Evolutionary conservation across 2,329 filamentous ascomycete species (phyloP).

Genomic region (Bertia moriformis): DNA sequence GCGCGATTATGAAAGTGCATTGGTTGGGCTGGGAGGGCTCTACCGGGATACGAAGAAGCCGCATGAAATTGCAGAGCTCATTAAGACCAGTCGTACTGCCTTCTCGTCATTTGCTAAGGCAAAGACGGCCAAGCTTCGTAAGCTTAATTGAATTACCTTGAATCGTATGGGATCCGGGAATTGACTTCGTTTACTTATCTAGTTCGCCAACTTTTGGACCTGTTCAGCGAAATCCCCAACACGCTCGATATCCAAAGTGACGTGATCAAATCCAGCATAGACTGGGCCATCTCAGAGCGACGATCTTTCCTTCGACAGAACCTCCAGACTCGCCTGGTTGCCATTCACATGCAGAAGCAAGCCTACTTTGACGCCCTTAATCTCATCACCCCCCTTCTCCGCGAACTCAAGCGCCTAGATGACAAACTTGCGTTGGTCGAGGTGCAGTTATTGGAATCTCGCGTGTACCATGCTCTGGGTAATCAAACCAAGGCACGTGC

Average conservation of each 20-base stretch:
- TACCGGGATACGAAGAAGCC: constrained; percentile 79
- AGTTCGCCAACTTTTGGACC: constrained; percentile 94
- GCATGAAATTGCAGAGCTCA: constrained; percentile 74
- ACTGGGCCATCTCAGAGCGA: constrained; percentile 91
- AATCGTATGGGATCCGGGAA: background rate
- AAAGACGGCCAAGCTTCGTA: constrained; percentile 96
- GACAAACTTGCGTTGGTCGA: constrained; percentile 97
- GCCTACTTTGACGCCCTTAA: constrained; percentile 93
- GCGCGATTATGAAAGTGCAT: constrained; percentile 77
- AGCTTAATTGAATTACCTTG: too few species aligned
- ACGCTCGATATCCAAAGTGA: constrained; percentile 85
- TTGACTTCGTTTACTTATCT: constrained; percentile 45
- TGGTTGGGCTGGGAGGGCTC: constrained; percentile 80
- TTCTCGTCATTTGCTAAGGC: constrained; percentile 96
- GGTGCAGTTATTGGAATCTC: constrained; percentile 90
- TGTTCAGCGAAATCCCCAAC: constrained; percentile 86
- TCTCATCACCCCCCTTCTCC: constrained; percentile 88
- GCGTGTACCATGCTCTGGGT: constrained; percentile 91
- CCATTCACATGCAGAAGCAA: constrained; percentile 91
- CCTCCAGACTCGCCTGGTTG: constrained; percentile 87
- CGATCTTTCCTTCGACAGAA: constrained; percentile 95
- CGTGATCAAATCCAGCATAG: constrained; percentile 97
- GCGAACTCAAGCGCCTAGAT: constrained; percentile 92
- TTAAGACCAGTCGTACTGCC: constrained; percentile 78
- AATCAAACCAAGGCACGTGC: constrained; percentile 94